A percentile compares a stretch with the other conserved stretches of the same genome.
Evolutionary conservation across 352 stramenopile species (phyloP).

Genomic region (Globisporangium orthogonon): DNA sequence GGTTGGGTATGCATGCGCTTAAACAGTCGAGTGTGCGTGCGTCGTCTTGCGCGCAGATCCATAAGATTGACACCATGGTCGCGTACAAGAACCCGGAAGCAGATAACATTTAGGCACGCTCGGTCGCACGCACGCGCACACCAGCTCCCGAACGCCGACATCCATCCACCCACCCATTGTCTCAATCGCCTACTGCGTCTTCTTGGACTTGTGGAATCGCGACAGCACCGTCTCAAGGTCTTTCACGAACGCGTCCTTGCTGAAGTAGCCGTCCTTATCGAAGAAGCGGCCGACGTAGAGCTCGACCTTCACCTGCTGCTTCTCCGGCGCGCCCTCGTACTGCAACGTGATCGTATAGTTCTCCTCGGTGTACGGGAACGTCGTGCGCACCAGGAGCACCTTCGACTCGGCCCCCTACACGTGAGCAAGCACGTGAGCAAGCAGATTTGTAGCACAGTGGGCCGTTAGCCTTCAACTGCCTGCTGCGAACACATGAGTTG

Average conservation of each 20-base stretch:
- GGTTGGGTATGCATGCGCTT: slow-evolving; percentile 7
- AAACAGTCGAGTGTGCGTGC: neutral
- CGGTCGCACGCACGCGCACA: neutral
- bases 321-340: slow-evolving; percentile 27
- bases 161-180: neutral
- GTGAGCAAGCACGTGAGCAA: neutral
- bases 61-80: slow-evolving; percentile 98
- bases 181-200: slow-evolving; percentile 44
- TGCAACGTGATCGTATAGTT: slow-evolving; percentile 68
- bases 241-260: slow-evolving; percentile 70
- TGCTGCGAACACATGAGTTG: neutral
- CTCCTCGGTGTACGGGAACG: slow-evolving; percentile 63
- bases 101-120: slow-evolving; percentile 44
- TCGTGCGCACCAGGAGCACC: slow-evolving; percentile 54
- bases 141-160: slow-evolving; percentile 4
- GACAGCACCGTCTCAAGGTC: slow-evolving; percentile 51
- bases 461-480: no score
- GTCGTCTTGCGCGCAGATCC: slow-evolving; percentile 60
- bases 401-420: slow-evolving; percentile 24
- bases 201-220: slow-evolving; percentile 68
- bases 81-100: slow-evolving; percentile 92
- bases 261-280: slow-evolving; percentile 82
- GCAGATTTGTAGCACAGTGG: no score
- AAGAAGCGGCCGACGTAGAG: slow-evolving; percentile 85
- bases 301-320: slow-evolving; percentile 44